Evolutionary conservation across 108 stramenopile genomes (phyloP).

Genomic region (Discostella stelligeroides): DNA sequence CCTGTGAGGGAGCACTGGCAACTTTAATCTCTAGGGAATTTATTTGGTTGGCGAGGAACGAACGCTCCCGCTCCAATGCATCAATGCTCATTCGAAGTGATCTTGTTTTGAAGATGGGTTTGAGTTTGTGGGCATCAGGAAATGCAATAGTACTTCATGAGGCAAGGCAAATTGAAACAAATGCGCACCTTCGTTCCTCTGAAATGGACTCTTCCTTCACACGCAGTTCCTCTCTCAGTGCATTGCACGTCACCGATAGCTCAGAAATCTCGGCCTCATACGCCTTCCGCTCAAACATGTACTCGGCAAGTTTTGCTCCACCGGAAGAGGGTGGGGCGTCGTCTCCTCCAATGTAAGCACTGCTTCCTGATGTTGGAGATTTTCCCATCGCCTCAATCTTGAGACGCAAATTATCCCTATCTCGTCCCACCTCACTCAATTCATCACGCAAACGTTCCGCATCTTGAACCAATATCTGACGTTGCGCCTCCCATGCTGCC

Average conservation of each 20-base stretch:
- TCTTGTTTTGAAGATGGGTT: slow-evolving; percentile 3
- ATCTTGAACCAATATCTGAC: slow-evolving; percentile 83
- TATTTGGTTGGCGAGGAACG: slow-evolving; percentile 47
- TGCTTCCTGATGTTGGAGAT: slow-evolving; percentile 20
- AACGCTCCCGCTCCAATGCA: slow-evolving; percentile 58
- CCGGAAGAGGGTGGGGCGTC: slow-evolving; percentile 16
- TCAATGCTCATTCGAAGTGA: slow-evolving; percentile 56
- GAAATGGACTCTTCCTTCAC: slow-evolving; percentile 61
- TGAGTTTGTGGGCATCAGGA: no score
- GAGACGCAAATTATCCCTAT: slow-evolving; percentile 79
- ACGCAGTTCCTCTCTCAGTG: slow-evolving; percentile 74
- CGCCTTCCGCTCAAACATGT: slow-evolving; percentile 79
- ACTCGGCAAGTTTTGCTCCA: slow-evolving; percentile 60
- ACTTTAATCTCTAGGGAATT: slow-evolving; percentile 61
- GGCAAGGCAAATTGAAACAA: background rate
- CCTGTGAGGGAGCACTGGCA: slow-evolving; percentile 68
- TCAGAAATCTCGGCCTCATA: slow-evolving; percentile 85
- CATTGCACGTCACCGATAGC: slow-evolving; percentile 68
- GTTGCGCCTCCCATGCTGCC: slow-evolving; percentile 89
- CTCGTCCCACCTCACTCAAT: slow-evolving; percentile 65
- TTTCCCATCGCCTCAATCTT: slow-evolving; percentile 57
- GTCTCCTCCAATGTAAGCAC: background rate
- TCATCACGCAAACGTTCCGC: slow-evolving; percentile 73
- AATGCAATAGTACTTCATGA: no score
- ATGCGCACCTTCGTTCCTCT: slow-evolving; percentile 48